phyloP scores from a whole-genome alignment of 345 rosid genomes.

The Isatis tinctoria region DNA sequence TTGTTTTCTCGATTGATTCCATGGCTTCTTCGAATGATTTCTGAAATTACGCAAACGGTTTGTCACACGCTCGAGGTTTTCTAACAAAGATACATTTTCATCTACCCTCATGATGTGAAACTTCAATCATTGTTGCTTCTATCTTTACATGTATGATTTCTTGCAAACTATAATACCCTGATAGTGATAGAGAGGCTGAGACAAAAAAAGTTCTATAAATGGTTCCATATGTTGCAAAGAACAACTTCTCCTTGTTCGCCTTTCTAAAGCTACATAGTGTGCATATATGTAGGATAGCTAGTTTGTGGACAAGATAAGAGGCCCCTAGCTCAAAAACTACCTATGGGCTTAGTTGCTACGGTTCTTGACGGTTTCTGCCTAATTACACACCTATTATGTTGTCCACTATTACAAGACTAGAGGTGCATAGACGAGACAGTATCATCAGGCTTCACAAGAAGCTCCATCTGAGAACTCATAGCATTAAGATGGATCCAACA shows the following conservation, averaged over 20 bases:
- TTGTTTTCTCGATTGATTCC: conserved; percentile 56
- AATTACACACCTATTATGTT: neutral
- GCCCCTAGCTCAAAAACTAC: neutral
- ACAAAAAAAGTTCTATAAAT: neutral
- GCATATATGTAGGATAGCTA: neutral
- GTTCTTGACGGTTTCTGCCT: neutral
- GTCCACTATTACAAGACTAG: conserved; percentile 7
- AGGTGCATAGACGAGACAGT: neutral
- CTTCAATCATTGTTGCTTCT: neutral
- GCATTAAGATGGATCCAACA: neutral
- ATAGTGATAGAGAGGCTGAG: too few relatives aligned
- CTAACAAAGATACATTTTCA: neutral
- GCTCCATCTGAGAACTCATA: neutral
- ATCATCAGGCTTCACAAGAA: neutral
- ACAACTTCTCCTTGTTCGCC: neutral
- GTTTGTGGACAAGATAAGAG: neutral
- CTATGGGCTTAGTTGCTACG: neutral
- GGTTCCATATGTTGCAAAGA: neutral
- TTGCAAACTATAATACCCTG: too few relatives aligned
- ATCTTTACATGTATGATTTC: too few relatives aligned
- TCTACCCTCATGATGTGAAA: neutral
- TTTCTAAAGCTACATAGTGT: neutral
- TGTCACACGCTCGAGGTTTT: neutral
- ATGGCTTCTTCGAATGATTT: conserved; percentile 91
- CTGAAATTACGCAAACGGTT: conserved; percentile 29